phyloP scores from a whole-genome alignment of 257 asterid species.

The Thymus quinquecostatus region DNA sequence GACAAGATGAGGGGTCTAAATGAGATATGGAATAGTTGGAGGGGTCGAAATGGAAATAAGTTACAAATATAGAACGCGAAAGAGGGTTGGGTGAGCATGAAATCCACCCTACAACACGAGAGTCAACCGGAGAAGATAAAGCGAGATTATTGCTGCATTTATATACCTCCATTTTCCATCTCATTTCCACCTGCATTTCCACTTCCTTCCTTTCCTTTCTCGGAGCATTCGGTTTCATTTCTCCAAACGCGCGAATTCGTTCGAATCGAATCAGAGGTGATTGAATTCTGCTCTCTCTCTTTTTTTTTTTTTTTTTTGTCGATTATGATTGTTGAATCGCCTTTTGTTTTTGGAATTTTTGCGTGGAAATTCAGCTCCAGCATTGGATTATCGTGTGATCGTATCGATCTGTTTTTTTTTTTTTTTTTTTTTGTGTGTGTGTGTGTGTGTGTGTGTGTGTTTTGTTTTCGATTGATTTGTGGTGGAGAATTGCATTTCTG shows the following conservation, averaged over 20 bases:
- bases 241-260: slow-evolving; percentile 11
- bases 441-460: no score
- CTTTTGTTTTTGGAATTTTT: neutral
- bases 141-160: slow-evolving; percentile 31
- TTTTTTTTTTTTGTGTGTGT: neutral
- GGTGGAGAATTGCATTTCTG: neutral
- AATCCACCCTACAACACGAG: slow-evolving; percentile 24
- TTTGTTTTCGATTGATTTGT: slow-evolving; percentile 8
- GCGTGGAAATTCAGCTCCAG: neutral
- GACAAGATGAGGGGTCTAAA: neutral
- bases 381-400: slow-evolving; percentile 12
- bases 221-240: neutral
- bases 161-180: slow-evolving; percentile 21
- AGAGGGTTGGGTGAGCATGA: slow-evolving; percentile 13
- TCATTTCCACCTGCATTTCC: slow-evolving; percentile 11
- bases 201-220: neutral
- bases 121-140: slow-evolving; percentile 29
- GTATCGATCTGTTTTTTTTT: neutral
- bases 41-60: neutral
- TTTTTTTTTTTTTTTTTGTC: neutral
- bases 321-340: neutral
- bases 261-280: slow-evolving; percentile 22
- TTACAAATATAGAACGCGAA: neutral
- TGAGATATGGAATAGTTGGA: slow-evolving; percentile 3
- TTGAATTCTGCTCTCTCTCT: neutral